phyloP scores from a whole-genome alignment of 78 protist genomes.

The Dictyostelium discoideum region DNA sequence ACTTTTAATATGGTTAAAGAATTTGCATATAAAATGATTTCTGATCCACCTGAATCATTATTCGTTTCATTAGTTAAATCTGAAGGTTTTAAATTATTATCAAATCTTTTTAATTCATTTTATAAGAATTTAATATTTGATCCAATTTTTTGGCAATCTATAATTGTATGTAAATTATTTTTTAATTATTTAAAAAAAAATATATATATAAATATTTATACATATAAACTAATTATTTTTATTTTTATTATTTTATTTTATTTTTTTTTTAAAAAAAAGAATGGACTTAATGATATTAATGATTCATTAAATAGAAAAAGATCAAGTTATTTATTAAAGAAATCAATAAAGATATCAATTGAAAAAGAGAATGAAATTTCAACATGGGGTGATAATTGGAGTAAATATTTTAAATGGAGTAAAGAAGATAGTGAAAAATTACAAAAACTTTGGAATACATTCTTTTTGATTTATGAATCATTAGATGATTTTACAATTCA shows the following conservation, averaged over 20 bases:
- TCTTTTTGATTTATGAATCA: constrained; percentile 67
- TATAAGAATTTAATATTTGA: not conserved
- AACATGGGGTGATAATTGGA: not conserved
- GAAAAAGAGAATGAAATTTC: not conserved
- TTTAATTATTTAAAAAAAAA: not conserved
- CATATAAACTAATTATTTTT: too few species aligned
- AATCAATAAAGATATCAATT: constrained; percentile 25
- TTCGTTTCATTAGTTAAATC: not conserved
- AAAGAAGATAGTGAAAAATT: not conserved
- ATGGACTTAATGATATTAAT: constrained; percentile 24
- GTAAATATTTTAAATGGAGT: constrained; percentile 39
- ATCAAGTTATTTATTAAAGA: constrained; percentile 46
- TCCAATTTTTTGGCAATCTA: constrained; percentile 16
- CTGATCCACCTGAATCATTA: not conserved
- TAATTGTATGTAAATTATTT: not conserved
- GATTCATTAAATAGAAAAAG: constrained; percentile 63
- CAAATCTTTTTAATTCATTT: not conserved
- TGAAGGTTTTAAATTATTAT: constrained; percentile 27
- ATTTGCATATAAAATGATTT: not conserved
- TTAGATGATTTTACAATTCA: constrained; percentile 67
- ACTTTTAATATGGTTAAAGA: not conserved
- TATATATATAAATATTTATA: not conserved
- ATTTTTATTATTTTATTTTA: too few species aligned
- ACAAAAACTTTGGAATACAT: constrained; percentile 58
- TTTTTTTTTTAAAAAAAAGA: not conserved